Evolutionary conservation across 108 stramenopile species (phyloP).

Genomic region (Pseudonitzschia delicatissima): DNA sequence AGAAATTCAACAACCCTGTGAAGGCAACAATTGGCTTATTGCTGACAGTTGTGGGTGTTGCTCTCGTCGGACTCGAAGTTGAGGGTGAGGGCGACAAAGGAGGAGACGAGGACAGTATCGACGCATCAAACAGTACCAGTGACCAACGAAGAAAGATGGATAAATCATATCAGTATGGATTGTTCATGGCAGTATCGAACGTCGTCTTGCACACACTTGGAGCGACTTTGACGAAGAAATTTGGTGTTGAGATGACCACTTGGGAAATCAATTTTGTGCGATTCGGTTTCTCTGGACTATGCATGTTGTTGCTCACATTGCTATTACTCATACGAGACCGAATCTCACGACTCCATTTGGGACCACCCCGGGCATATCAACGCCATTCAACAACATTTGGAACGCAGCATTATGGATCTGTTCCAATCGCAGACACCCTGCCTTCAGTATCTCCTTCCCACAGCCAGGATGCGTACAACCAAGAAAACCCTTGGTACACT

Average conservation of each 20-base stretch:
- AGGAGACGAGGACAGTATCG: background rate
- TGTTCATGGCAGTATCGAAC: slow-evolving; percentile 60
- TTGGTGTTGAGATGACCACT: slow-evolving; percentile 67
- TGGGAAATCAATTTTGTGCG: slow-evolving; percentile 85
- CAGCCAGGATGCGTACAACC: background rate
- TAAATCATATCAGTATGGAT: slow-evolving; percentile 39
- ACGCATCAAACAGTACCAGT: background rate
- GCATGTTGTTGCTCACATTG: slow-evolving; percentile 48
- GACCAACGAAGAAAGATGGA: background rate
- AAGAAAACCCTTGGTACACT: slow-evolving; percentile 9
- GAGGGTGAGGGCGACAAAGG: background rate
- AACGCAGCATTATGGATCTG: background rate
- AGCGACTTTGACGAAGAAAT: slow-evolving; percentile 69
- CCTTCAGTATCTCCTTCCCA: background rate
- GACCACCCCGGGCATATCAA: background rate
- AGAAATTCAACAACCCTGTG: slow-evolving; percentile 40
- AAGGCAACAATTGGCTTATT: slow-evolving; percentile 48
- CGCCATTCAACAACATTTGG: background rate
- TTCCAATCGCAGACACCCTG: background rate
- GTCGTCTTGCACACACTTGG: slow-evolving; percentile 76
- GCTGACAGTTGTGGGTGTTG: slow-evolving; percentile 63
- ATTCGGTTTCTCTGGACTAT: slow-evolving; percentile 80
- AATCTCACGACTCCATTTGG: background rate
- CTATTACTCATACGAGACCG: background rate
- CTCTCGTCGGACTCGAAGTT: slow-evolving; percentile 62